phyloP scores from a whole-genome alignment of 208 protist genomes.

The Strigomonas culicis region DNA sequence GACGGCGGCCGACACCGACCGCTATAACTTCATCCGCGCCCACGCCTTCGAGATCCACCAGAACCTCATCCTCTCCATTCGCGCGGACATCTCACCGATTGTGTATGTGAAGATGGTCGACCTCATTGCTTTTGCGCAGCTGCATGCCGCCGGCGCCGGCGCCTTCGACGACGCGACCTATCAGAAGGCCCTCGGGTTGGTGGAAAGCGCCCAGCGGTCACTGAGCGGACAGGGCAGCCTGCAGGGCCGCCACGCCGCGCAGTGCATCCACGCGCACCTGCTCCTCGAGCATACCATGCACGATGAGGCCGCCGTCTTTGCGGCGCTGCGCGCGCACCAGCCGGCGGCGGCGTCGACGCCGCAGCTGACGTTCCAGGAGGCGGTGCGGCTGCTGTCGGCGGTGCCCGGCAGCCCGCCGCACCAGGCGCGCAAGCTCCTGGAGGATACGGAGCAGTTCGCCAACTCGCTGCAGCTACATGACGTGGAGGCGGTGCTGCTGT shows the following conservation, averaged over 20 bases:
- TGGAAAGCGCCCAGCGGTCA: conserved; percentile 53
- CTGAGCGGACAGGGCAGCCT: conserved; percentile 37
- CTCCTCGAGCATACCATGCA: conserved; percentile 50
- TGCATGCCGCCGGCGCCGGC: neutral
- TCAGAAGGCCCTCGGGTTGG: conserved; percentile 56
- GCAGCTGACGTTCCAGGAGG: neutral
- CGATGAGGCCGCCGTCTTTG: conserved; percentile 13
- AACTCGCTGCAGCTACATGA: conserved; percentile 79
- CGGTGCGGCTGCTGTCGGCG: conserved; percentile 16
- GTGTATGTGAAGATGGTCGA: conserved; percentile 83
- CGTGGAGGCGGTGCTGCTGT: conserved; percentile 76
- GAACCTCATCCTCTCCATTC: conserved; percentile 52
- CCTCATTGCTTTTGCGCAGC: conserved; percentile 63
- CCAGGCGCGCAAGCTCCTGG: conserved; percentile 69
- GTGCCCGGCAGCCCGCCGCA: conserved; percentile 45
- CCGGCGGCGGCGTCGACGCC: neutral
- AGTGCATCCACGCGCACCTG: conserved; percentile 83
- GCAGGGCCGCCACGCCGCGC: conserved; percentile 55
- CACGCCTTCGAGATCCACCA: conserved; percentile 73
- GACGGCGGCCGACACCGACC: neutral
- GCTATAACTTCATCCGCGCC: conserved; percentile 30
- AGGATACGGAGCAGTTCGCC: conserved; percentile 64
- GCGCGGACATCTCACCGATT: conserved; percentile 80
- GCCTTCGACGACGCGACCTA: conserved; percentile 35
- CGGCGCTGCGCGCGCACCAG: too few species aligned